Conservation (phyloP, 176 grass and related monocot species). For the Bolboschoenus planiculmis region DNA sequence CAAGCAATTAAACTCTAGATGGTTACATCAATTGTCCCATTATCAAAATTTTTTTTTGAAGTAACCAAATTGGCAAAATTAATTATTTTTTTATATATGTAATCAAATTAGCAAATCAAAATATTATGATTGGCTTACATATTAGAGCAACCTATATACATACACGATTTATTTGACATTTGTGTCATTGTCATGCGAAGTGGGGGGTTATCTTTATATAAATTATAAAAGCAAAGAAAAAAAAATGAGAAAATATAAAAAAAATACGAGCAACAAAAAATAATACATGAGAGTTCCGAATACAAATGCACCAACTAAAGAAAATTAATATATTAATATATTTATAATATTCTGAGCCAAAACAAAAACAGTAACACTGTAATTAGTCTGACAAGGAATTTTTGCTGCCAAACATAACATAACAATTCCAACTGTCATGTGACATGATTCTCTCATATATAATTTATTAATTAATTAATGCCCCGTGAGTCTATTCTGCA, state of each 20-base stretch:
- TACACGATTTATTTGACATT: background rate
- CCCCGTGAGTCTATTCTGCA: slow-evolving; percentile 15
- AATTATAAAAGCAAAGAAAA: background rate
- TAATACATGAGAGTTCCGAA: background rate
- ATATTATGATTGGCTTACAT: background rate
- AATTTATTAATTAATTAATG: background rate
- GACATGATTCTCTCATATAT: slow-evolving; percentile 16
- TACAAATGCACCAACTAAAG: background rate
- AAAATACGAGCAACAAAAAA: background rate
- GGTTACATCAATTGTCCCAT: background rate
- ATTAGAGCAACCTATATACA: background rate
- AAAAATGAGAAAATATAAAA: background rate
- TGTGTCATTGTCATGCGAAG: background rate
- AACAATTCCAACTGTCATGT: background rate
- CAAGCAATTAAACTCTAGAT: background rate
- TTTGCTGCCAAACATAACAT: background rate
- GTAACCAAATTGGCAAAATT: background rate
- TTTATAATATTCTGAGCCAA: background rate
- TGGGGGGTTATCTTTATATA: background rate
- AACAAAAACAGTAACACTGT: background rate
- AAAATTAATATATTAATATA: background rate
- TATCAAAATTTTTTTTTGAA: too few species aligned
- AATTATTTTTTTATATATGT: background rate
- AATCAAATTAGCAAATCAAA: background rate
- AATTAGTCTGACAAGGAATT: background rate